A percentile compares a stretch with the other conserved stretches of the same genome.
These are phyloP conservation scores for Rhizopogon salebrosus DNA, from an alignment of 768 basidiomycete genomes.

Conservation along the genomic window DNA sequence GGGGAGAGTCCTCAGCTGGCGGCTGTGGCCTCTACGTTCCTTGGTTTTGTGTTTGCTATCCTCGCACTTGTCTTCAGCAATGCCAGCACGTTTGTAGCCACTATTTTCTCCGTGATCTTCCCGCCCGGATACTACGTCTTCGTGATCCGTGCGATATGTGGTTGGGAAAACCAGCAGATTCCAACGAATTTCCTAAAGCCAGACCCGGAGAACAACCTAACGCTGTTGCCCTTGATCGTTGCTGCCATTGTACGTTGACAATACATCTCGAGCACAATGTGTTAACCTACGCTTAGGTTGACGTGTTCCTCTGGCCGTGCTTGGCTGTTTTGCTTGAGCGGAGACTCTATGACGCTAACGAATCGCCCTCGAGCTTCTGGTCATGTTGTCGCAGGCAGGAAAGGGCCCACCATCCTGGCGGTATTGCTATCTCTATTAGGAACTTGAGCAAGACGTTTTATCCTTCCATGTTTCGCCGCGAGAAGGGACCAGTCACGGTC, in stretches of 20 bases:
- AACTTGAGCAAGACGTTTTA: slow-evolving; percentile 57
- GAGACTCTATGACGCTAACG: slow-evolving; percentile 53
- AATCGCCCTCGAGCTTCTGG: slow-evolving; percentile 27
- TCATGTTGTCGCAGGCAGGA: slow-evolving; percentile 13
- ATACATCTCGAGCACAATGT: neutral
- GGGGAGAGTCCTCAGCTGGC: slow-evolving; percentile 70
- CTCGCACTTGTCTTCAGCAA: slow-evolving; percentile 50
- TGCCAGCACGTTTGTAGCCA: slow-evolving; percentile 41
- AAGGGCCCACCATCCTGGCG: slow-evolving; percentile 21
- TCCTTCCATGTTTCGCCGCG: slow-evolving; percentile 41
- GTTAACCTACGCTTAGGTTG: slow-evolving; percentile 38
- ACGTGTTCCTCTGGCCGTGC: slow-evolving; percentile 71
- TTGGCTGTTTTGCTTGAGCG: slow-evolving; percentile 57
- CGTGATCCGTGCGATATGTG: slow-evolving; percentile 59
- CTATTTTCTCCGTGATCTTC: slow-evolving; percentile 65
- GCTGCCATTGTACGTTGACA: slow-evolving; percentile 50
- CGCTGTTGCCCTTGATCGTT: slow-evolving; percentile 54
- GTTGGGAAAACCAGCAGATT: slow-evolving; percentile 57
- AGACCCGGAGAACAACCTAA: slow-evolving; percentile 57
- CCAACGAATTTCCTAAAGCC: slow-evolving; percentile 48
- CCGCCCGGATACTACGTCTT: slow-evolving; percentile 77
- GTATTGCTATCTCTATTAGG: slow-evolving; percentile 55
- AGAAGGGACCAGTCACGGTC: slow-evolving; percentile 50
- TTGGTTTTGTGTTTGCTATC: slow-evolving; percentile 62
- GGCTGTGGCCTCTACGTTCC: slow-evolving; percentile 60